These are phyloP conservation scores for Candida montana DNA, from an alignment of 805 yeast species.

Conservation along the genomic window DNA sequence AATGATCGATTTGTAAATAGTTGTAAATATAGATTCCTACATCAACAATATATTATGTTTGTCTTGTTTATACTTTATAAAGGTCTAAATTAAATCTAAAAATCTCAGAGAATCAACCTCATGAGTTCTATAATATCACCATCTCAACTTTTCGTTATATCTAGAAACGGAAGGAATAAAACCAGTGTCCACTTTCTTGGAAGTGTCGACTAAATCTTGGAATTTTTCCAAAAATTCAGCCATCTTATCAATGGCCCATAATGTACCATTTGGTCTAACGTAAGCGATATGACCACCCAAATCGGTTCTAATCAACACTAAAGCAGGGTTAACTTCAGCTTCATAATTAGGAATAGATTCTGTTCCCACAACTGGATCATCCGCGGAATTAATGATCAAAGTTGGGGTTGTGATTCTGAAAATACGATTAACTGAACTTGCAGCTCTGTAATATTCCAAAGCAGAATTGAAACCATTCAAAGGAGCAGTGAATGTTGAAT, in stretches of 20 bases:
- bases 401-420: constrained; percentile 56
- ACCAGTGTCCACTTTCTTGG: constrained; percentile 14
- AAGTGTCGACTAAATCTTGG: constrained; percentile 26
- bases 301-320: constrained; percentile 51
- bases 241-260: constrained; percentile 44
- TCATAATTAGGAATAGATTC: constrained; percentile 46
- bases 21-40: background rate
- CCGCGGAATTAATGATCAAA: constrained; percentile 52
- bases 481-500: constrained; percentile 54
- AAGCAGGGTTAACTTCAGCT: constrained; percentile 49
- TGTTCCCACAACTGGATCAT: constrained; percentile 62
- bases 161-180: constrained; percentile 15
- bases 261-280: constrained; percentile 36
- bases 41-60: background rate
- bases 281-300: constrained; percentile 70
- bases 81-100: too few relatives aligned
- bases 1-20: background rate
- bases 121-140: too few relatives aligned
- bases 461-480: constrained; percentile 60
- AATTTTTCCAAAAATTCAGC: constrained; percentile 36
- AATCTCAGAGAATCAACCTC: too few relatives aligned
- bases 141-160: constrained; percentile 15
- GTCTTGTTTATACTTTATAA: too few relatives aligned
- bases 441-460: constrained; percentile 57
- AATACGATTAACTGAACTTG: constrained; percentile 55